Base-by-base conservation (phyloP, 2,329 filamentous ascomycete genomes). In the Cladophialophora carrionii region DNA sequence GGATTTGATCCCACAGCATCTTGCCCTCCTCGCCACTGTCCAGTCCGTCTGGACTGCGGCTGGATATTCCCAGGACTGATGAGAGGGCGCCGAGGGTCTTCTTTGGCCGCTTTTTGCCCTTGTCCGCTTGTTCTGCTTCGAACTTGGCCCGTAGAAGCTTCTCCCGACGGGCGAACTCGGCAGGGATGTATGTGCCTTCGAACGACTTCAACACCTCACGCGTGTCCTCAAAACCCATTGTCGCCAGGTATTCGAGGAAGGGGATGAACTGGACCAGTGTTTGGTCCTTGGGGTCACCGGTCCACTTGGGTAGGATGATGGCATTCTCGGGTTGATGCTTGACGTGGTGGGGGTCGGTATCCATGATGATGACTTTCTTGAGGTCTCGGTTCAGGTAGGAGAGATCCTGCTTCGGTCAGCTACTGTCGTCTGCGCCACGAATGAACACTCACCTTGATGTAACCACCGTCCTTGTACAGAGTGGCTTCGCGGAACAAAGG, bases 401-500 rank as follows among this genome's bases (percentile, higher is more conserved):
- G n/a, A 99, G 87, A 76, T 99, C 95, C 91, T 96, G 72, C 9
- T 14, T 22, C 14, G 43, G 54, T 78, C 64, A 77, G 74, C 29
- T 61, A 14, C 14, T 17, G 24, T 61, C 57, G 46, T 46, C 26
- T 41, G 56, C 14, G 52, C 4, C 43, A 54, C n/a, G 20, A 4
- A 9, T 60, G 22, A 48, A 51, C 57, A 69, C 80, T 70, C 80
- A 92, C 92, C 88, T 99, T 99, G 79, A 99, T 86, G 74, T 98
- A 93, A 79, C 97, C 91, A 70, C 95, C 95, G 70, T 96, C 90
- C 79, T 97, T 90, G 77, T 96, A 99, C 74, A 93, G 91, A 66
- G 95, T 98, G n/a, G 94, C 95, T 78, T 99, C 95, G 62, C 95
- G 87, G 83, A 91, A 98, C 55, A 99, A 82, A 1, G 93, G 92